Evolutionary conservation across 768 basidiomycete species (phyloP).

Genomic region (Melanogaster broomeanus): DNA sequence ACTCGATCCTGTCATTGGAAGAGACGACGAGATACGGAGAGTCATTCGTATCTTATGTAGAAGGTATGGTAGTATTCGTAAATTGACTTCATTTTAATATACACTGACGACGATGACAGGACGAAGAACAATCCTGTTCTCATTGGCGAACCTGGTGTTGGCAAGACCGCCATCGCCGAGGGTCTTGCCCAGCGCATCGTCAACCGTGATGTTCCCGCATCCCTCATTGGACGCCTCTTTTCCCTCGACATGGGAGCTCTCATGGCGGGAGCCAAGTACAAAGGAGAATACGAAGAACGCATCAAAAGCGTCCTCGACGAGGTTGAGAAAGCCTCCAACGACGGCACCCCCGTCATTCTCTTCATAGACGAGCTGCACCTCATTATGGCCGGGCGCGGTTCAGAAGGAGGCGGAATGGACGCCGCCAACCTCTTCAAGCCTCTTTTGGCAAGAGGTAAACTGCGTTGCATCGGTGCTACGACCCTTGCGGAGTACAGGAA

Average conservation of each 20-base stretch:
- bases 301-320: constrained; percentile 92
- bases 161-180: constrained; percentile 95
- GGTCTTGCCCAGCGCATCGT: constrained; percentile 95
- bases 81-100: background rate
- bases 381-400: constrained; percentile 87
- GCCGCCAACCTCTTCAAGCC: constrained; percentile 93
- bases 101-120: constrained; percentile 39
- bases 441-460: constrained; percentile 81
- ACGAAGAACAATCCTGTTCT: constrained; percentile 98
- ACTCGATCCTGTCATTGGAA: constrained; percentile 93
- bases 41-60: constrained; percentile 81
- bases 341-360: constrained; percentile 80
- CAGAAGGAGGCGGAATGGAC: constrained; percentile 89
- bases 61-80: constrained; percentile 45
- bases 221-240: constrained; percentile 71
- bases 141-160: constrained; percentile 93
- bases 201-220: constrained; percentile 86
- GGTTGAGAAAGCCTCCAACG: constrained; percentile 83
- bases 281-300: constrained; percentile 96
- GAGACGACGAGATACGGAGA: constrained; percentile 90
- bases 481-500: constrained; percentile 91
- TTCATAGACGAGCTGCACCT: constrained; percentile 96
- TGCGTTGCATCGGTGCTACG: constrained; percentile 83
- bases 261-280: constrained; percentile 91
- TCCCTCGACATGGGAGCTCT: constrained; percentile 95